Percentiles rank a stretch among this genome's conserved stretches.
Conservation (phyloP, 331 rosid genomes). For the Telfairia occidentalis region DNA sequence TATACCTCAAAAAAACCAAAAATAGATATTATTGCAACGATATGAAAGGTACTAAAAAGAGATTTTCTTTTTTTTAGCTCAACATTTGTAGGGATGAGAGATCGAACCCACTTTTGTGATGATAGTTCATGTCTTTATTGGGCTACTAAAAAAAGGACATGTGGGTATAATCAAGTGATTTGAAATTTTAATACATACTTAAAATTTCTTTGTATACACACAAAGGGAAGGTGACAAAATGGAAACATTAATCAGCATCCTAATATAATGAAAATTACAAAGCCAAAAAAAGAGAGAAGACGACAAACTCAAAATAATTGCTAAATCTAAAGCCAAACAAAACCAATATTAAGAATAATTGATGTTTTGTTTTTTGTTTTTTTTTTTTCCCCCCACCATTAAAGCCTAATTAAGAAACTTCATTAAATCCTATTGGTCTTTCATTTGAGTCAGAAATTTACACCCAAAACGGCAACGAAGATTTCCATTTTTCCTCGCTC, state of each 20-base stretch:
- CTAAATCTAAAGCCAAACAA: slow-evolving; percentile 21
- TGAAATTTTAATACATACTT: not conserved
- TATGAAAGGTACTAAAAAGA: not conserved
- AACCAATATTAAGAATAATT: slow-evolving; percentile 13
- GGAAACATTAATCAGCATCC: not conserved
- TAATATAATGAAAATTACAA: not conserved
- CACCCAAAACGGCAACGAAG: slow-evolving; percentile 10
- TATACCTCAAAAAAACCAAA: not conserved
- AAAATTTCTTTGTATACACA: not conserved
- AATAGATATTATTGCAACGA: not conserved
- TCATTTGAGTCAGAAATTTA: slow-evolving; percentile 9
- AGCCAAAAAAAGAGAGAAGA: slow-evolving; percentile 7
- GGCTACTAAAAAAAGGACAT: too few species aligned
- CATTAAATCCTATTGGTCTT: not conserved
- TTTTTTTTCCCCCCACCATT: not conserved
- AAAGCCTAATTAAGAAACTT: slow-evolving; percentile 7
- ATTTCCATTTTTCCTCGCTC: not conserved
- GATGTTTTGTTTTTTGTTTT: not conserved
- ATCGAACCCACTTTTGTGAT: too few species aligned
- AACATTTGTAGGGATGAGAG: too few species aligned
- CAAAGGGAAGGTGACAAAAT: not conserved
- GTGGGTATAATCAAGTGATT: not conserved
- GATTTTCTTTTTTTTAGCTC: too few species aligned
- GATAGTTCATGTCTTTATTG: too few species aligned
- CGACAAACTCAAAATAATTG: slow-evolving; percentile 32